Base-by-base conservation (phyloP, 1,284 basidiomycete genomes). In the Boletus smithii region DNA sequence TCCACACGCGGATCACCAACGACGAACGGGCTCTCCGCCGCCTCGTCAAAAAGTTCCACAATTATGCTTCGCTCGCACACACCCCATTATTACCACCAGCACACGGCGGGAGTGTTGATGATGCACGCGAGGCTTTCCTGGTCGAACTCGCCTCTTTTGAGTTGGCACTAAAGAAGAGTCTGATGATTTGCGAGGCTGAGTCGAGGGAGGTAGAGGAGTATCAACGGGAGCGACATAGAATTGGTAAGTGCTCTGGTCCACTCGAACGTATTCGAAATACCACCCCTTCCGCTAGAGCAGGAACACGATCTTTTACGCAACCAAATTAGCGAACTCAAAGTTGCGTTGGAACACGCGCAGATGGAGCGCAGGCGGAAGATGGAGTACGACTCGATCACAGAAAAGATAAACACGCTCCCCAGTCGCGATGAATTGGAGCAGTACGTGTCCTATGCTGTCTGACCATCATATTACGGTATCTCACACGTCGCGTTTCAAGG, bases 101-200 rank as follows among this genome's bases (percentile, higher is more conserved):
- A 13, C 57, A 66, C 14, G 57, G 61, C 18, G 62, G 70, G 22
- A 69, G 65, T 9, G 68, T 80, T 6, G 80, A 88, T 36, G 85
- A 90, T 67, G 84, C 85, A 36, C 73, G 85, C 30, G 88, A 91
- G 52, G 80, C 82, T 2, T 86, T 91, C 58, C 63, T 89, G 41
- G 73, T 88, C 31, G 88, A 91, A 62, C 67, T 91, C 8, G 79
- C 80, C 34, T 79, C 84, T 9, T 90, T 90, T 59, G 79, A 86
- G 60, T 63, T 90, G 50, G 68, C 79, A 44, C 69, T 91, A 54
- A 79, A 83, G 68, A 91, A 90, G 69, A 84, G 77, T 52, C 71
- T 75, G 27, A 84, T 90, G 80, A 81, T 88, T 40, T 89, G 87
- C 59, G 83, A 88, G 59, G 88, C 87, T 7, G 88, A 91, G 69